Base-by-base conservation (phyloP, 1,284 basidiomycete genomes). In the Moesziomyces aphidis region DNA sequence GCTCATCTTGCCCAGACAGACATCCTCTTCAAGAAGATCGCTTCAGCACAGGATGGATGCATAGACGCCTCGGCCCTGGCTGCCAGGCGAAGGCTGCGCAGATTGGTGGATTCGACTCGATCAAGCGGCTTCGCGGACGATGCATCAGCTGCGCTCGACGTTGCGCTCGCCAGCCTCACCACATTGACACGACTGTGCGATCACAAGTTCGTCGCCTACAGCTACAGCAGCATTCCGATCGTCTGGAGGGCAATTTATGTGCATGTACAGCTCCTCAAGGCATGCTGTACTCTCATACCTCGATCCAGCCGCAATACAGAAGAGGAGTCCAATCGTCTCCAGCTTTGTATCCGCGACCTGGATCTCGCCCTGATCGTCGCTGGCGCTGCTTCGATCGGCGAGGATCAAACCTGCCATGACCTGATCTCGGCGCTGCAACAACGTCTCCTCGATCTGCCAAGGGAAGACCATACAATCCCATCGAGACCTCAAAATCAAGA, bases 351-450 rank as follows among this genome's bases (percentile, higher is more conserved):
- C 42, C 85, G 87, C 6, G 85, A 87, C 15, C 86, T 97, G 31
- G 95, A 98, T 81, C 88, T 87, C 76, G 91, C 91, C 1, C 90
- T 96, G 72, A 90, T 97, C 73, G 88, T 96, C 48, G 91, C 94
- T 9, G 95, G 94, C 1, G 90, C 66, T 26, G 53, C 52, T 5
- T 63, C 66, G 8, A 57, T 61, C 5, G 31, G 44, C 34, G 61
- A 57, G n/a, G 55, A 50, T 17, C 52, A 48, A 11, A 78, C 17
- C 72, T 80, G 50, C 55, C 49, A 64, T 23, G 31, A 10, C 28
- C 61, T 78, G 21, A 86, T 90, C 49, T 86, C 83, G 47, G 83
- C 76, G 24, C 83, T 87, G 0, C 66, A 69, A 26, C 15, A 19
- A 3, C 53, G 13, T 8, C 53, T 69, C 8, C 45, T 48, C 24